Base-by-base conservation (phyloP, 2,329 filamentous ascomycete genomes). In the Diaporthe sp. region DNA sequence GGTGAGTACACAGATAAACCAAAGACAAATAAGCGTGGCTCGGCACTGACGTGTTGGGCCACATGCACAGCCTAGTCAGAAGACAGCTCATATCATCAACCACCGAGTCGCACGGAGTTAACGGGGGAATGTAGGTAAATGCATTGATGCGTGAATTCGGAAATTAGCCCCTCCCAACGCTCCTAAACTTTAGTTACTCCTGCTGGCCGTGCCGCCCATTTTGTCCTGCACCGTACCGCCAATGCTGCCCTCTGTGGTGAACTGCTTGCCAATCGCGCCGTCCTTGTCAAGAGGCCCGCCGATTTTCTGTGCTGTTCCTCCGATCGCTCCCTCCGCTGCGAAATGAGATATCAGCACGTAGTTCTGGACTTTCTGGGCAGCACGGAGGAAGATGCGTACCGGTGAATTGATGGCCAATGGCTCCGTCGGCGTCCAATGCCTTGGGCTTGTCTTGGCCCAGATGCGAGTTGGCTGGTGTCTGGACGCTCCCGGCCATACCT, bases 351-450 rank as follows among this genome's bases (percentile, higher is more conserved):
- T 77, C 28, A 75, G 72, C 10, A 20, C 8, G 6, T 1, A 3
- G 4, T 4, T 58, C 53, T 42, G 25, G 1, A 1, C n/a, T 7
- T 1, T 9, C 28, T 20, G 4, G 9, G 22, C 7, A 4, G 53
- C 4, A 17, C 1, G 15, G 2, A 57, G 17, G n/a, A 20, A 4
- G 8, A 5, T 39, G 7, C 74, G 65, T 80, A 88, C 87, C 85
- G 5, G 87, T 91, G 79, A 91, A 91, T 31, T 90, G 88, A 78
- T 88, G 89, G 28, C 90, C 89, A 47, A 91, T 85, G 0, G 85
- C 82, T 7, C 89, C 89, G 0, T 86, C 81, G 0, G 85, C 86
- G 55, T 89, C 89, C 63, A 91, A 83, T 0, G 84, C 79, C 77
- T 83, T 86, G 42, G 86, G 85, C 78, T 83, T 79, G 71, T 81